Base-by-base conservation (phyloP, 306 rosid species). In the Malus asiatica region DNA sequence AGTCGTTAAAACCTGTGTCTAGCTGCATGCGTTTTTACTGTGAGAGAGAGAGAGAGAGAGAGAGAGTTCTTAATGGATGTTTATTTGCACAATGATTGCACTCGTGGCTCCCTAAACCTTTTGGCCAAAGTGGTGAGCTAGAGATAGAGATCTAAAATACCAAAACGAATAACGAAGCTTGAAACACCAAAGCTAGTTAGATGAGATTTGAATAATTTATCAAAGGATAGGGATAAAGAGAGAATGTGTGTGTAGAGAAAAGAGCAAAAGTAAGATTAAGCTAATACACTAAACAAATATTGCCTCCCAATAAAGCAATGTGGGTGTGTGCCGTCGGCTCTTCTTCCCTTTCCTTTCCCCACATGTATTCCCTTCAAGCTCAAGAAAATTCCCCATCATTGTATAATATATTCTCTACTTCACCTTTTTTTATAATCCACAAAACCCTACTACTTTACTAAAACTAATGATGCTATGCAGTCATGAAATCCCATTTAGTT, bases 91-190 rank as follows among this genome's bases (percentile, higher is more conserved):
- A 91, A 93, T 93, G 67, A 93, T 91, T 91, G 89, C 88, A 87
- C 97, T 87, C 94, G 93, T 91, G 94, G 88, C 86, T 61, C 84
- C 88, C 85, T 76, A 82, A 81, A 80, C 90, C 87, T 88, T 90
- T 75, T 83, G 78, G 81, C 68, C 22, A 65, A 66, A 75, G 68
- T 70, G 60, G 33, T 38, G 73, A 80, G 62, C 35, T 35, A 70
- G 38, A 52, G 78, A 78, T 78, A 70, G 74, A 55, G 80, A 64
- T 82, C 78, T 80, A 42, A 25, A 64, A 76, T 40, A 58, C 65
- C 55, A 70, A 83, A 85, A 78, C 59, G 11, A 79, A 71, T 78
- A 79, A 82, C 63, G 80, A 87, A 77, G 52, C 48, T 67, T 60
- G 15, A 69, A 30, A 5, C 5, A 42, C 45, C 19, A 42, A 27